A percentile compares a stretch with the other conserved stretches of the same genome.
These are phyloP conservation scores for Pythium sp. DNA, from an alignment of 352 stramenopile genomes.

Conservation along the genomic window DNA sequence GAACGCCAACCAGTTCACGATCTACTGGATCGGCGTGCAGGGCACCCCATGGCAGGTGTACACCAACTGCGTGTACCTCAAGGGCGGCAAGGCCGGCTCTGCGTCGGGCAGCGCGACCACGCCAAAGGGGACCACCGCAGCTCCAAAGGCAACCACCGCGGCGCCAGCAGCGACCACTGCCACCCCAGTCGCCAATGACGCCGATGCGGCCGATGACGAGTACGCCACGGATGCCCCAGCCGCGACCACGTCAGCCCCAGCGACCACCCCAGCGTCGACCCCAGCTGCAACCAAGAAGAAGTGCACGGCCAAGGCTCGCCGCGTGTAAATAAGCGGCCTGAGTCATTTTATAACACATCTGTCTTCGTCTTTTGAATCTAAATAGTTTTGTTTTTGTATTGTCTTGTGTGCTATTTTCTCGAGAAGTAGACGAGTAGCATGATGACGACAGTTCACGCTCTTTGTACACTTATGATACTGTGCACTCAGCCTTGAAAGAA, in stretches of 20 bases:
- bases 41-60: constrained; percentile 51
- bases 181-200: constrained; percentile 9
- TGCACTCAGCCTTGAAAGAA: too few species aligned
- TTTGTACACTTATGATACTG: too few species aligned
- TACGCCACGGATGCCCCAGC: constrained; percentile 5
- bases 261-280: constrained; percentile 8
- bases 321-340: neutral
- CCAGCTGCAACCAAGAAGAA: constrained; percentile 16
- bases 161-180: neutral
- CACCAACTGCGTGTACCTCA: constrained; percentile 51
- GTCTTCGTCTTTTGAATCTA: neutral
- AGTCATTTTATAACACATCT: neutral
- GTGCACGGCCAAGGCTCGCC: constrained; percentile 10
- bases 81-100: constrained; percentile 13
- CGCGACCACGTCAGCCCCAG: neutral
- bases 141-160: constrained; percentile 6
- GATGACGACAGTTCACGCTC: too few species aligned
- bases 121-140: neutral
- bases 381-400: neutral
- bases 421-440: too few species aligned
- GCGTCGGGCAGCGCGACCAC: constrained; percentile 18
- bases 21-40: constrained; percentile 55
- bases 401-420: too few species aligned
- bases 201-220: constrained; percentile 9
- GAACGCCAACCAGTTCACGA: constrained; percentile 37